Evolutionary conservation across 208 protist species (phyloP).

Genomic region (Leishmania aethiopica): DNA sequence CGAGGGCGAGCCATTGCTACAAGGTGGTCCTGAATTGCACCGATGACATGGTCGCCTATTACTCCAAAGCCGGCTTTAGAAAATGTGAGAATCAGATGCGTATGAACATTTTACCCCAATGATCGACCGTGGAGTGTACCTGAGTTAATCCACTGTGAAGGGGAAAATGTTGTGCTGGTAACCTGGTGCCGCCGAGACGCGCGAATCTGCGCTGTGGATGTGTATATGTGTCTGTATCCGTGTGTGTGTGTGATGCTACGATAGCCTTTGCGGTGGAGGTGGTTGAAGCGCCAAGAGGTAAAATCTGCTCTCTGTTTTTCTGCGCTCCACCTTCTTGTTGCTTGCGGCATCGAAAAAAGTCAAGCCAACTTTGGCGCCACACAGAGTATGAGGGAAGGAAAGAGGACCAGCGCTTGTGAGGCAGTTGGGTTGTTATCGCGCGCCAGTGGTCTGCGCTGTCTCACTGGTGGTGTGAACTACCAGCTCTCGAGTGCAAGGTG

Average conservation of each 20-base stretch:
- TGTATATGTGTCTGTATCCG: not conserved
- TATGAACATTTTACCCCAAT: conserved; percentile 30
- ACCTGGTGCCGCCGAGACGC: not conserved
- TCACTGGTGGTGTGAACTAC: not conserved
- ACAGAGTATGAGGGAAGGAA: not conserved
- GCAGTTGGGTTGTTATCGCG: not conserved
- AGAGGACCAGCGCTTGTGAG: not conserved
- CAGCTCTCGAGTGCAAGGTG: not conserved
- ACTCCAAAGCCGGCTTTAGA: conserved; percentile 70
- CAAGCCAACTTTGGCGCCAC: not conserved
- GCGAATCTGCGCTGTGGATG: not conserved
- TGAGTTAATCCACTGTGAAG: not conserved
- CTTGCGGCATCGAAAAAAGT: not conserved
- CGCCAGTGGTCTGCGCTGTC: not conserved
- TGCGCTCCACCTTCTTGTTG: not conserved
- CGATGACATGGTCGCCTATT: conserved; percentile 57
- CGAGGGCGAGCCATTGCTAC: conserved; percentile 67
- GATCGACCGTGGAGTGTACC: not conserved
- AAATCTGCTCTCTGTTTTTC: conserved; percentile 1
- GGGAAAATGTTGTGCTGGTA: not conserved
- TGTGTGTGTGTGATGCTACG: not conserved
- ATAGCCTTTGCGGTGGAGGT: no score
- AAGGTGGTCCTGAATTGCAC: conserved; percentile 86
- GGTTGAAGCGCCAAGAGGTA: no score
- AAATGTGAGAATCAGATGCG: conserved; percentile 77